These are phyloP conservation scores for Plectranthus barbatus DNA, from an alignment of 257 asterid genomes.

Conservation along the genomic window DNA sequence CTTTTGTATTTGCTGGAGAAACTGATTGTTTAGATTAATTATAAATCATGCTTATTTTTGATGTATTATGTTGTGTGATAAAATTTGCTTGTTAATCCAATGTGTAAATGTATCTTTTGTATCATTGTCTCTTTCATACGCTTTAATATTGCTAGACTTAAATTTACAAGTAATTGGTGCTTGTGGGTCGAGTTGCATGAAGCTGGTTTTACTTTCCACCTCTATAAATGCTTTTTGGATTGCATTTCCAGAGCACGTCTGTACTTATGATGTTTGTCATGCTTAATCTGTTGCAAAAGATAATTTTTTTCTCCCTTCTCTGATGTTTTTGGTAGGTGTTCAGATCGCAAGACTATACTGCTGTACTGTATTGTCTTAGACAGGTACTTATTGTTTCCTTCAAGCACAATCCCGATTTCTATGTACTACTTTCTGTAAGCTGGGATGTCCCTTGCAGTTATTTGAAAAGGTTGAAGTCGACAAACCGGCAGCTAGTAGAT, in stretches of 20 bases:
- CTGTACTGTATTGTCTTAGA: constrained; percentile 82
- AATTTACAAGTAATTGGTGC: neutral
- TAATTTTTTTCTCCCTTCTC: neutral
- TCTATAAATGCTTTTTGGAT: neutral
- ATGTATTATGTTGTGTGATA: no score
- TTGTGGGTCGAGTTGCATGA: neutral
- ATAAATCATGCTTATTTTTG: neutral
- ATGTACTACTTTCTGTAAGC: neutral
- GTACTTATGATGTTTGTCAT: neutral
- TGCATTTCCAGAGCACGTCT: neutral
- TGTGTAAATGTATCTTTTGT: neutral
- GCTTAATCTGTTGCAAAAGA: neutral
- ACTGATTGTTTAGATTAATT: neutral
- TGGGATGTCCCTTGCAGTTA: constrained; percentile 35
- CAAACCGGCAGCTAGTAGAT: constrained; percentile 83
- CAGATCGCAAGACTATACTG: constrained; percentile 91
- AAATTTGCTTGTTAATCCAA: neutral
- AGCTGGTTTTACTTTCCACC: neutral
- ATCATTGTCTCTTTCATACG: neutral
- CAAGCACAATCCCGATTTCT: neutral
- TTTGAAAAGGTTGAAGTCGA: constrained; percentile 97
- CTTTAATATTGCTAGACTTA: neutral
- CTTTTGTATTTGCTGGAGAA: neutral
- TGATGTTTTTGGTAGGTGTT: constrained; percentile 43
- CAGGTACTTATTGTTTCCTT: constrained; percentile 43